A percentile compares a stretch with the other conserved stretches of the same genome.
phyloP scores from a whole-genome alignment of 139 green algal species.

The Yamagishiella unicocca region DNA sequence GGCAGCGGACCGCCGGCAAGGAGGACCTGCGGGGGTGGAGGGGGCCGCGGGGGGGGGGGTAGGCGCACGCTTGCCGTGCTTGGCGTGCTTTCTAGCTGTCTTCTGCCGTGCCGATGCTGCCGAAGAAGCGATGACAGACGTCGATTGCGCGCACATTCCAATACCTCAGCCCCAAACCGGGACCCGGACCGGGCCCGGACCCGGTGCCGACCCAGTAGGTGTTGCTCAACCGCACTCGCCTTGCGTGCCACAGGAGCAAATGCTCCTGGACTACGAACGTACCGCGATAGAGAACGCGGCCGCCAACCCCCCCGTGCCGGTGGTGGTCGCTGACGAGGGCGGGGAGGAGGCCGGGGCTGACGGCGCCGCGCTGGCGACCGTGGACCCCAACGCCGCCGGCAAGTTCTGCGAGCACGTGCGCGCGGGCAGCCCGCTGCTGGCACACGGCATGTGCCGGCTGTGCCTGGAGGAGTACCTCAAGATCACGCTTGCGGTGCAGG shows the following conservation, averaged over 20 bases:
- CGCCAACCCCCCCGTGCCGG: not conserved
- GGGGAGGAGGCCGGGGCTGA: not conserved
- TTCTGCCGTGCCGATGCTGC: no score
- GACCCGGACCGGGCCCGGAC: no score
- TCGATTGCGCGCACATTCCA: no score
- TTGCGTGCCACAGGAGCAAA: not conserved
- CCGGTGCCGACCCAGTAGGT: no score
- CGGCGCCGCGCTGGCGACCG: not conserved
- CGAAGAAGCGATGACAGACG: no score
- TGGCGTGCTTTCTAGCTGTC: no score
- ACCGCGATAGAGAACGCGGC: not conserved
- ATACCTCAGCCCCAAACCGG: no score
- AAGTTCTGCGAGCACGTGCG: constrained; percentile 44
- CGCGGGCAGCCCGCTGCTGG: constrained; percentile 28
- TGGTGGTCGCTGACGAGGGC: not conserved
- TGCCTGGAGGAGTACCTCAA: constrained; percentile 52
- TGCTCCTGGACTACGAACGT: constrained; percentile 26
- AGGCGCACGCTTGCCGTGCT: no score
- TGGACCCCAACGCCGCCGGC: not conserved
- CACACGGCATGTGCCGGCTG: constrained; percentile 53
- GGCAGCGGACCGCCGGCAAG: no score
- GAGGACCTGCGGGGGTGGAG: no score
- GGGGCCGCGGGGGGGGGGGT: no score
- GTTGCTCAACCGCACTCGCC: not conserved
- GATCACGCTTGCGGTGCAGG: not conserved